A percentile compares a stretch with the other conserved stretches of the same genome.
These are phyloP conservation scores for Hypoxylon sp. DNA, from an alignment of 2,329 filamentous ascomycete species.

Conservation along the genomic window DNA sequence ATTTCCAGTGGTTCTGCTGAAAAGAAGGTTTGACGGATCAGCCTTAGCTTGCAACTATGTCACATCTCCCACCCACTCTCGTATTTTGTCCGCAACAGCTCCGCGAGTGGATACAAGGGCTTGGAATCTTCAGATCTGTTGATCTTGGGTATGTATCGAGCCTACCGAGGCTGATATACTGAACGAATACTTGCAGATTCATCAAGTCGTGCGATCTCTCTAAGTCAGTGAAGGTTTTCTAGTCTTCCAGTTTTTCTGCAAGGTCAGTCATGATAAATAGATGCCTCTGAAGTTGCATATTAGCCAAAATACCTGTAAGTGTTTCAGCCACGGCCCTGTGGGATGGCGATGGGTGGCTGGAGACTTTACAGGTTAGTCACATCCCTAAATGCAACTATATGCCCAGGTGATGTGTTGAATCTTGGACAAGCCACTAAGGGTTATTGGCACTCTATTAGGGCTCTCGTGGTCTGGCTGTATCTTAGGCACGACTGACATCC, in stretches of 20 bases:
- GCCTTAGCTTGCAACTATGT: conserved; percentile 18
- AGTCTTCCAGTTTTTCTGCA: neutral
- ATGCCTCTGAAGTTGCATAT: neutral
- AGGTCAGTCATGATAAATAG: neutral
- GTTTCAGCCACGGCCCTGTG: neutral
- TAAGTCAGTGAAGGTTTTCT: neutral
- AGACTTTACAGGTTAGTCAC: neutral
- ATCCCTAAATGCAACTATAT: neutral
- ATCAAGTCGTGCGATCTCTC: neutral
- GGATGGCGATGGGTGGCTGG: neutral
- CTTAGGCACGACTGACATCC: neutral
- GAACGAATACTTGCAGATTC: neutral
- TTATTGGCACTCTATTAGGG: neutral
- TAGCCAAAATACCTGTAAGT: neutral
- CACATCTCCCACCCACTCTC: conserved; percentile 9
- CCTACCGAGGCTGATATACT: neutral
- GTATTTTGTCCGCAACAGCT: neutral
- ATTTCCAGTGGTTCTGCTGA: neutral
- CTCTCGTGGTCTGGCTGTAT: conserved; percentile 7
- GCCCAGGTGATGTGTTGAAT: neutral
- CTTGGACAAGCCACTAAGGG: neutral
- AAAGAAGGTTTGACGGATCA: conserved; percentile 24
- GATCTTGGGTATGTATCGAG: neutral
- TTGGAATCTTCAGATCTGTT: neutral
- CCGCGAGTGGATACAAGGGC: neutral